Evolutionary conservation across 129 eudicot genomes (phyloP).

Genomic region (Silybum marianum): DNA sequence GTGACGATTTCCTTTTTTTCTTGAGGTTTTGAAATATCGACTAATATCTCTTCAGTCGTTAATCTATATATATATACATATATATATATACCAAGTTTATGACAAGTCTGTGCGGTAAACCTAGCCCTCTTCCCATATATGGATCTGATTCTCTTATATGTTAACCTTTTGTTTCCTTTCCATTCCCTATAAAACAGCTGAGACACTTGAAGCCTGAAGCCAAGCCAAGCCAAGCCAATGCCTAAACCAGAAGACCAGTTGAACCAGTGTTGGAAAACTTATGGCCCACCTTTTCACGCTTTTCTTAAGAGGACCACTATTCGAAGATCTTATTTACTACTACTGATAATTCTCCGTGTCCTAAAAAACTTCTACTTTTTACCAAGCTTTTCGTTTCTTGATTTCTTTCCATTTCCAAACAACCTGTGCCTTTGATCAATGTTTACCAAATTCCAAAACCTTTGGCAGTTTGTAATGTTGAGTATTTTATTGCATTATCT

Average conservation of each 20-base stretch:
- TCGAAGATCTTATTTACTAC: slow-evolving; percentile 56
- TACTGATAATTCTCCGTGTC: slow-evolving; percentile 55
- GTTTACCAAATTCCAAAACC: slow-evolving; percentile 42
- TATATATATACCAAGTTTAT: slow-evolving; percentile 17
- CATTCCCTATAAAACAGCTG: slow-evolving; percentile 86
- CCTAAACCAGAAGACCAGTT: slow-evolving; percentile 96
- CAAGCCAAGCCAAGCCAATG: slow-evolving; percentile 60
- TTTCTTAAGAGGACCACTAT: slow-evolving; percentile 60
- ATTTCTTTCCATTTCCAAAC: slow-evolving; percentile 37
- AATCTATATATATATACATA: background rate
- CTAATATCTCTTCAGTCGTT: background rate
- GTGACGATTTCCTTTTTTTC: slow-evolving; percentile 19
- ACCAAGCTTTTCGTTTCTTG: slow-evolving; percentile 61
- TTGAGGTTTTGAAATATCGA: slow-evolving; percentile 1
- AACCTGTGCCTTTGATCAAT: slow-evolving; percentile 65
- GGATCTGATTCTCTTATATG: slow-evolving; percentile 57
- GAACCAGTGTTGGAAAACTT: slow-evolving; percentile 64
- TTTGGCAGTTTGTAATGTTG: slow-evolving; percentile 32
- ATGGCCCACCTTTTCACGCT: slow-evolving; percentile 67
- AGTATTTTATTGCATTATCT: slow-evolving; percentile 20
- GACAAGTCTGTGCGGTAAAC: slow-evolving; percentile 37
- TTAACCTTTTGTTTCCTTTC: slow-evolving; percentile 73
- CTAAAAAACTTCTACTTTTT: slow-evolving; percentile 37
- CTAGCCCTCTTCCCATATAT: slow-evolving; percentile 38
- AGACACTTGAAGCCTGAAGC: slow-evolving; percentile 85